Evolutionary conservation across 2,329 filamentous ascomycete species (phyloP).

Genomic region (Tolypocladium ovalisporum): DNA sequence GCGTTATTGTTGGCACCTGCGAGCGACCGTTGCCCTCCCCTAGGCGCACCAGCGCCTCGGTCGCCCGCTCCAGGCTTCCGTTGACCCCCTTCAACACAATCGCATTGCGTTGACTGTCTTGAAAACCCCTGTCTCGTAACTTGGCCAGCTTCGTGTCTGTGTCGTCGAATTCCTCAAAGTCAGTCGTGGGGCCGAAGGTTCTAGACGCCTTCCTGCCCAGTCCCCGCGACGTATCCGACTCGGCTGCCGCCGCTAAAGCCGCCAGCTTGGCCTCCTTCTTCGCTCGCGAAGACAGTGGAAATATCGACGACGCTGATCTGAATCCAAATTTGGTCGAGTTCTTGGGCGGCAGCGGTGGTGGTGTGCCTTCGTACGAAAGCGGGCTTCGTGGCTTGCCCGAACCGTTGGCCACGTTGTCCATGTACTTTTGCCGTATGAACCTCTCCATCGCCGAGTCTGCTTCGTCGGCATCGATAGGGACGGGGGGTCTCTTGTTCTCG

Average conservation of each 20-base stretch:
- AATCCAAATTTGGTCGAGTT: conserved; percentile 52
- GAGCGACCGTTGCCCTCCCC: conserved; percentile 54
- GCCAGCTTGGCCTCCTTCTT: conserved; percentile 38
- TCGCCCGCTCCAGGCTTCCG: conserved; percentile 74
- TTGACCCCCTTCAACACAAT: conserved; percentile 72
- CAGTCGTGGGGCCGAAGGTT: conserved; percentile 59
- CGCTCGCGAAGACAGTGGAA: conserved; percentile 50
- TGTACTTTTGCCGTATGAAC: conserved; percentile 91
- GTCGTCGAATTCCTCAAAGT: conserved; percentile 40
- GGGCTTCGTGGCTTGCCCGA: conserved; percentile 31
- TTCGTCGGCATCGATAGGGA: conserved; percentile 86
- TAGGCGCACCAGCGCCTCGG: conserved; percentile 74
- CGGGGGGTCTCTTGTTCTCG: conserved; percentile 66
- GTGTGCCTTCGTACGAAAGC: conserved; percentile 44
- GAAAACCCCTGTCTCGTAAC: conserved; percentile 85
- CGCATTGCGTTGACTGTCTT: conserved; percentile 69
- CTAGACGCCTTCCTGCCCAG: conserved; percentile 54
- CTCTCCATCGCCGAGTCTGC: conserved; percentile 90
- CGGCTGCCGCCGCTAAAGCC: conserved; percentile 11
- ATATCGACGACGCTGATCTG: conserved; percentile 54
- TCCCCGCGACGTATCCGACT: conserved; percentile 23
- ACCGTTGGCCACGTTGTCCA: conserved; percentile 38
- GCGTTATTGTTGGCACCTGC: conserved; percentile 22
- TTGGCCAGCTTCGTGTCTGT: conserved; percentile 66
- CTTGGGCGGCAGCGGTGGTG: conserved; percentile 52